These are phyloP conservation scores for Neckera pumila DNA, from an alignment of 225 moss, liverwort and hornwort species.

Conservation along the genomic window DNA sequence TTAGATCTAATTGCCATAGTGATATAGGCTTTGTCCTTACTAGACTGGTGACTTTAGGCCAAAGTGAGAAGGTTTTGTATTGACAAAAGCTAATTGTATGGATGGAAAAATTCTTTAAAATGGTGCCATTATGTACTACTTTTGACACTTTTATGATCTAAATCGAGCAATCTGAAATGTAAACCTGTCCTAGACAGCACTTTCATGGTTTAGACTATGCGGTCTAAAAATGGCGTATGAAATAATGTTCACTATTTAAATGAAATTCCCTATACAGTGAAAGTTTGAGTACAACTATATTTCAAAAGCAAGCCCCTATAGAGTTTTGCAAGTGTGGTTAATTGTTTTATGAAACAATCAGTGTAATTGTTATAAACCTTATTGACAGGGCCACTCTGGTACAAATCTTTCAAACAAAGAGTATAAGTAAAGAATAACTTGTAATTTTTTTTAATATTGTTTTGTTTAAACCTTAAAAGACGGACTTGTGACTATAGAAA, in stretches of 20 bases:
- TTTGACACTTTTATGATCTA: too few relatives aligned
- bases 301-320: not conserved
- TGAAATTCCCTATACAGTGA: not conserved
- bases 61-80: not conserved
- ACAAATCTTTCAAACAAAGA: not conserved
- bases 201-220: too few relatives aligned
- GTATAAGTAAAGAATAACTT: not conserved
- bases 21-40: not conserved
- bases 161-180: too few relatives aligned
- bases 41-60: not conserved
- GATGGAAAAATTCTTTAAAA: too few relatives aligned
- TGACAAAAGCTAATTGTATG: not conserved
- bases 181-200: too few relatives aligned
- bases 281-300: not conserved
- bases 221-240: too few relatives aligned
- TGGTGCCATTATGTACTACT: too few relatives aligned
- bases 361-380: not conserved
- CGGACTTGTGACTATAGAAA: too few relatives aligned
- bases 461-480: too few relatives aligned
- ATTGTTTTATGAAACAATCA: not conserved
- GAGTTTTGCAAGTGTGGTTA: not conserved
- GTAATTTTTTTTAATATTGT: not conserved
- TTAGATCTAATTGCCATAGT: not conserved
- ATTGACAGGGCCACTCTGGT: fast-evolving
- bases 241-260: too few relatives aligned